Evolutionary conservation across 2,329 filamentous ascomycete species (phyloP), one percentile per base, ranked within the genome.

Genomic region (Fusarium sarcochroum): DNA sequence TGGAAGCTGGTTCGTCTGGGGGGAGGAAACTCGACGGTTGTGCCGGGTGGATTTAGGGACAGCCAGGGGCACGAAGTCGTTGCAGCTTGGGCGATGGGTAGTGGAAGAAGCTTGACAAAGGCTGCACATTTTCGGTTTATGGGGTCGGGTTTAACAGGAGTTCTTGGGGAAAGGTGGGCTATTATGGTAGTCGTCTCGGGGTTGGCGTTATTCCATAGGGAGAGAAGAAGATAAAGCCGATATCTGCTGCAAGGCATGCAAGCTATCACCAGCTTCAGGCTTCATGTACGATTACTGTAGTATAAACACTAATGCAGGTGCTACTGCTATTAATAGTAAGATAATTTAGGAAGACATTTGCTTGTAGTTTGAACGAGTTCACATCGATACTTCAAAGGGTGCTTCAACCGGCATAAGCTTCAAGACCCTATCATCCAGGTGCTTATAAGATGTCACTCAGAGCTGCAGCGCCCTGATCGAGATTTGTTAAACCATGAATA

Each of bases 121-220:
- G 48, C 48, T 56, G 70, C 58, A 10, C 70, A 71, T 48, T 74
- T 69, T 20, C 56, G 55, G 13, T 74, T 74, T 15, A 60, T 62
- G 34, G 72, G 72, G 7, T 69, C 72, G 3, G 72, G 72, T 1
- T 30, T 67, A 23, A 68, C 72, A 7, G 72, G 72, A 7, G 34
- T 62, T 18, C 45, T 74, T 2, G 72, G 72, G 21, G 72, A 74
- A 60, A 66, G 69, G 49, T 74, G 72, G 72, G 70, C 72, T 35
- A 69, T 74, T n/a, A 66, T 74, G 64, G 61, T 62, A 9, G 69
- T 74, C 5, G 53, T 72, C 18, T 69, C 72, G 13, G 67, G 54
- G 7, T 49, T 73, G 37, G 49, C 58, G 8, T 37, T 74, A 8
- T 67, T 69, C 18, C 58, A 62, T 7, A 58, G 53, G 68, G 53